Base-by-base conservation (phyloP, 2,329 filamentous ascomycete genomes). In the Trichophyton rubrum region DNA sequence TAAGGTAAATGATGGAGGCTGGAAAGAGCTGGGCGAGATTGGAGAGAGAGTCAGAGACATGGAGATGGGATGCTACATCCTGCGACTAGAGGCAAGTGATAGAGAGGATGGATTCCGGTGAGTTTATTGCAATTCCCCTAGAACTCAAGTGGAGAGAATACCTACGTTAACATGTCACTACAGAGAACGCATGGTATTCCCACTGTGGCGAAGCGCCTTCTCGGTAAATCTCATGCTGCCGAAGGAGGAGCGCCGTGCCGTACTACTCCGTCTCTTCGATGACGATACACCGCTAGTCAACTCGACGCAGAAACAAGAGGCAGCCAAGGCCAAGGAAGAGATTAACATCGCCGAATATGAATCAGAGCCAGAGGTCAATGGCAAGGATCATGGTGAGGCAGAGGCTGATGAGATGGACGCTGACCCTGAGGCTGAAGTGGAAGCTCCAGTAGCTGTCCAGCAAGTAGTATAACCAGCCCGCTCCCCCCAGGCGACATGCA, bases 221-320 rank as follows among this genome's bases (percentile, higher is more conserved):
- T 92, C 88, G 20, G 80, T 97, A 62, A 99, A 99, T 73, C 82
- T 99, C 59, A 99, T 99, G 93, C 80, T 99, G 69, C 92, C 93
- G 57, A 99, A 99, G 78, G 93, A 99, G 73, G 93, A 99, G 66
- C 84, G 93, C 15, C 86, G 85, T 24, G 93, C 93, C 0, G 95
- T 97, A 89, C 77, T 97, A 67, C 79, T 97, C 64, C 82, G 93
- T 22, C 80, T 99, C 63, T 99, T 87, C 77, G 95, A 96, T 71
- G 92, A 97, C 67, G 87, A 87, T 30, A 87, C 88, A 0, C 89
- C 89, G 3, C 80, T 96, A 56, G 82, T 95, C 64, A 95, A 93
- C 71, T 69, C 68, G 15, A 73, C 72, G 3, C 65, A 68, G 27
- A 74, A 74, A 62, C 67, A 65, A 47, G 49, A 64, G 17, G 60